Evolutionary conservation across 1,284 basidiomycete species (phyloP).

Genomic region (Cystobasidium sp.): DNA sequence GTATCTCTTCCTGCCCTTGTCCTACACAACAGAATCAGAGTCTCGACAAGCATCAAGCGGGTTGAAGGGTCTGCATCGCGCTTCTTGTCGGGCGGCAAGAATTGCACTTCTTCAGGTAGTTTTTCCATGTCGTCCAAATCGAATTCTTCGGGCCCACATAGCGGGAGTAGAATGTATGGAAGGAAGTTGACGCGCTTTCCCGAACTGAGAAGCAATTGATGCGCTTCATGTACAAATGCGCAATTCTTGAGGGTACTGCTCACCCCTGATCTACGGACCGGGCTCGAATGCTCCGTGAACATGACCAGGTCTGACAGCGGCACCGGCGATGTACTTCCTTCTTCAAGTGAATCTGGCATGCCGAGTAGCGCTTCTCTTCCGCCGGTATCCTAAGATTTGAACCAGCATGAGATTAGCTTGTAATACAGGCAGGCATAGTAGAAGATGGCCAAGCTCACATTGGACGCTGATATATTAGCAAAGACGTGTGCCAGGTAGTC

Average conservation of each 20-base stretch:
- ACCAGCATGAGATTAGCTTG: background rate
- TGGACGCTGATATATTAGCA: constrained; percentile 80
- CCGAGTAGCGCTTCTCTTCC: constrained; percentile 13
- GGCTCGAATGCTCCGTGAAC: constrained; percentile 86
- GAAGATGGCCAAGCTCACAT: constrained; percentile 52
- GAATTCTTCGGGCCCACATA: constrained; percentile 93
- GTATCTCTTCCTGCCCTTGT: constrained; percentile 84
- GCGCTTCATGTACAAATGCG: constrained; percentile 71
- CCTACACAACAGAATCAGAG: constrained; percentile 83
- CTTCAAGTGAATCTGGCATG: constrained; percentile 33
- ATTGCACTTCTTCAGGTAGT: constrained; percentile 81
- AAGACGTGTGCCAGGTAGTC: constrained; percentile 91
- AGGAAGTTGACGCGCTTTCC: constrained; percentile 68
- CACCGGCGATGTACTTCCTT: constrained; percentile 58
- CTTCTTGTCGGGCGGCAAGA: constrained; percentile 80
- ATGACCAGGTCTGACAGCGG: constrained; percentile 77
- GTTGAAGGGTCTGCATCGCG: constrained; percentile 80
- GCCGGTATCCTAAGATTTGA: background rate
- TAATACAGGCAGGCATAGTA: background rate
- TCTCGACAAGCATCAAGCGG: constrained; percentile 84
- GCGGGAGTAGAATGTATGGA: constrained; percentile 80
- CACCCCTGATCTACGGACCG: constrained; percentile 82
- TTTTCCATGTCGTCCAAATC: constrained; percentile 92
- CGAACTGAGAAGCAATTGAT: constrained; percentile 47
- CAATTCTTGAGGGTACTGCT: constrained; percentile 88